Percentiles rank a stretch among this genome's conserved stretches.
Conservation (phyloP, 225 moss, liverwort and hornwort genomes). For the Marchantia paleacea region DNA sequence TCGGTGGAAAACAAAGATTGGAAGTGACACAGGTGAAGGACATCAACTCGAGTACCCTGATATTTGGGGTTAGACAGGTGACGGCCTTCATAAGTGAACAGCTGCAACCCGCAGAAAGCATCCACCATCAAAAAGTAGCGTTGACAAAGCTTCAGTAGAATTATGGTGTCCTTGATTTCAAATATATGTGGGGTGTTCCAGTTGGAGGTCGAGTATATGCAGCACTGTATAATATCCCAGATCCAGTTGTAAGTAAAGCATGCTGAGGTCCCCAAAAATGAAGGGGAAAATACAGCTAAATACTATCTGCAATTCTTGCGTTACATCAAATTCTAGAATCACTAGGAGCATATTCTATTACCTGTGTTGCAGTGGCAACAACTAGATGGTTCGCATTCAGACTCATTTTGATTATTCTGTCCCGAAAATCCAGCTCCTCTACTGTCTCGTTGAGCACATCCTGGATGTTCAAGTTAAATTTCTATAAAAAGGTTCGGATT, state of each 20-base stretch:
- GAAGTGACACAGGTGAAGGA: neutral
- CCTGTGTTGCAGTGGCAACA: slow-evolving; percentile 70
- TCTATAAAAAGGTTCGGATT: neutral
- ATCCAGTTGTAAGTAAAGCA: neutral
- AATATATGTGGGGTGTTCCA: slow-evolving; percentile 75
- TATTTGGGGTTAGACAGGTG: slow-evolving; percentile 76
- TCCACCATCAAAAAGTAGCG: slow-evolving; percentile 66
- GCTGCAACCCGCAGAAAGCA: slow-evolving; percentile 70
- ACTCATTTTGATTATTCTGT: slow-evolving; percentile 76
- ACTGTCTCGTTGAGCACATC: slow-evolving; percentile 58
- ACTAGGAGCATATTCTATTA: slow-evolving; percentile 7
- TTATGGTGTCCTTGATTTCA: slow-evolving; percentile 71
- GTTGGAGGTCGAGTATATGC: slow-evolving; percentile 63
- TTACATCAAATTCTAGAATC: neutral
- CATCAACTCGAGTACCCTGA: slow-evolving; percentile 50
- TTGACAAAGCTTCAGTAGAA: slow-evolving; percentile 69
- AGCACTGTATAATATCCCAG: slow-evolving; percentile 42
- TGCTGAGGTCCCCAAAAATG: neutral
- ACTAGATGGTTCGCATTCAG: slow-evolving; percentile 70
- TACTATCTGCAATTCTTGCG: neutral
- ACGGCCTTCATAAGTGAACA: slow-evolving; percentile 75
- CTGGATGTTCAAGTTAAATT: slow-evolving; percentile 33
- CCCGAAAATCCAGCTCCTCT: slow-evolving; percentile 58
- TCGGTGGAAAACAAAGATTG: neutral
- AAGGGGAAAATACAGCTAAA: neutral